phyloP scores from a whole-genome alignment of 768 basidiomycete genomes.

The Termitomyces sp. region DNA sequence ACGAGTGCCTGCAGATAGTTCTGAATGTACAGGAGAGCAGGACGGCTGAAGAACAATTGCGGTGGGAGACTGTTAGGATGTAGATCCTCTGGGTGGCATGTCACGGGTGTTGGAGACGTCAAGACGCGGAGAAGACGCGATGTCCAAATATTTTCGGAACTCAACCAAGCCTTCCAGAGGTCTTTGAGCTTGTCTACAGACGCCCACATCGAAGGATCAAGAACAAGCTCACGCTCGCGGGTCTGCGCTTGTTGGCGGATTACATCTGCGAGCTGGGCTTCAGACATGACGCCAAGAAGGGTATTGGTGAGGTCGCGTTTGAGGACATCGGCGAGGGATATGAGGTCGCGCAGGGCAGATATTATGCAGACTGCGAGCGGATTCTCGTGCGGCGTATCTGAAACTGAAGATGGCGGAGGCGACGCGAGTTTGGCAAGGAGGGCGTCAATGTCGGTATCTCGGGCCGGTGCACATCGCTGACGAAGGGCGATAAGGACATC shows the following conservation, averaged over 20 bases:
- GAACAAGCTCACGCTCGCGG: conserved; percentile 49
- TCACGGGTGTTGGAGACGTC: conserved; percentile 30
- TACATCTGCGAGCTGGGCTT: conserved; percentile 45
- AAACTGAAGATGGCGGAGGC: conserved; percentile 1
- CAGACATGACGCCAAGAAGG: conserved; percentile 60
- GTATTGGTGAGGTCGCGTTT: conserved; percentile 64
- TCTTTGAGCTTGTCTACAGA: conserved; percentile 12
- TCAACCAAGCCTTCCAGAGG: conserved; percentile 6
- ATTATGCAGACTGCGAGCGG: conserved; percentile 43
- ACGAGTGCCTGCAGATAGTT: conserved; percentile 69
- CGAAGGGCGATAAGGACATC: conserved; percentile 48
- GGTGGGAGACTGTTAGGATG: conserved; percentile 50
- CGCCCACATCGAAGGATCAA: conserved; percentile 41
- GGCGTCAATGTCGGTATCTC: conserved; percentile 49
- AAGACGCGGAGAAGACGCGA: conserved; percentile 40
- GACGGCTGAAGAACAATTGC: conserved; percentile 55
- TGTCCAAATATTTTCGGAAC: conserved; percentile 32
- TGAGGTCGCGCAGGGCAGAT: conserved; percentile 38
- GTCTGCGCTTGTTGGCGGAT: conserved; percentile 47
- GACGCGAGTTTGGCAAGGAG: conserved; percentile 25
- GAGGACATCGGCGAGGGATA: conserved; percentile 57
- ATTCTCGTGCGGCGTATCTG: not conserved
- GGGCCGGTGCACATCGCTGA: conserved; percentile 61
- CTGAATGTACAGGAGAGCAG: conserved; percentile 51
- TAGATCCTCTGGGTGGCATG: conserved; percentile 25